These are phyloP conservation scores for Zygotorulaspora chibaensis DNA, from an alignment of 805 yeast species.

Conservation along the genomic window DNA sequence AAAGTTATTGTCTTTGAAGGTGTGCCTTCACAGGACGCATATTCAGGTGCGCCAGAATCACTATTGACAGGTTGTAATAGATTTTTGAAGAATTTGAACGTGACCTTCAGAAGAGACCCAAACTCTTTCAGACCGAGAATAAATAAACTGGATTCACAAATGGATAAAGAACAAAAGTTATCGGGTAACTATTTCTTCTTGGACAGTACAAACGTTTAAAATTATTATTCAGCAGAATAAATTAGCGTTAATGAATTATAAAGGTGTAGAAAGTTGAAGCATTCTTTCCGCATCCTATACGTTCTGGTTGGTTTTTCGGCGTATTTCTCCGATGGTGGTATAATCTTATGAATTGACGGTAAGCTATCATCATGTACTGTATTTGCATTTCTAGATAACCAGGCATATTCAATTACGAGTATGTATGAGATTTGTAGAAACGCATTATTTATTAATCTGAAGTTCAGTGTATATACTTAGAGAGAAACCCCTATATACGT, in stretches of 20 bases:
- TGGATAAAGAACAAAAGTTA: slow-evolving; percentile 96
- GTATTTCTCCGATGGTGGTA: slow-evolving; percentile 5
- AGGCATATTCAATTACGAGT: background rate
- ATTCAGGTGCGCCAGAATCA: slow-evolving; percentile 86
- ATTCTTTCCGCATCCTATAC: background rate
- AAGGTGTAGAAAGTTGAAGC: background rate
- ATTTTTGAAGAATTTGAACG: slow-evolving; percentile 94
- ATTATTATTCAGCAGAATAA: background rate
- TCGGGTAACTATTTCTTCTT: slow-evolving; percentile 94
- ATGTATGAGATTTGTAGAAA: background rate
- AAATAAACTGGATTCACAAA: slow-evolving; percentile 94
- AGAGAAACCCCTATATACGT: too few relatives aligned
- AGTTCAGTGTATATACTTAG: background rate
- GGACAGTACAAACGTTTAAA: slow-evolving; percentile 55
- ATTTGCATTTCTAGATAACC: slow-evolving; percentile 5
- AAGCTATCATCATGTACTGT: slow-evolving; percentile 8
- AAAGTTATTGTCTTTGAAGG: slow-evolving; percentile 98
- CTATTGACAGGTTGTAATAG: slow-evolving; percentile 95
- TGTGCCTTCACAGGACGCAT: slow-evolving; percentile 77
- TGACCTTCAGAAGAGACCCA: slow-evolving; percentile 99
- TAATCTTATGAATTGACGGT: background rate
- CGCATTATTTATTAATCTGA: slow-evolving; percentile 1
- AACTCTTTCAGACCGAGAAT: slow-evolving; percentile 97
- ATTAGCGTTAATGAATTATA: background rate
- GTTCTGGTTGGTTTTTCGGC: slow-evolving; percentile 3